Conservation (phyloP, 257 asterid genomes). For the Nicotiana tabacum region DNA sequence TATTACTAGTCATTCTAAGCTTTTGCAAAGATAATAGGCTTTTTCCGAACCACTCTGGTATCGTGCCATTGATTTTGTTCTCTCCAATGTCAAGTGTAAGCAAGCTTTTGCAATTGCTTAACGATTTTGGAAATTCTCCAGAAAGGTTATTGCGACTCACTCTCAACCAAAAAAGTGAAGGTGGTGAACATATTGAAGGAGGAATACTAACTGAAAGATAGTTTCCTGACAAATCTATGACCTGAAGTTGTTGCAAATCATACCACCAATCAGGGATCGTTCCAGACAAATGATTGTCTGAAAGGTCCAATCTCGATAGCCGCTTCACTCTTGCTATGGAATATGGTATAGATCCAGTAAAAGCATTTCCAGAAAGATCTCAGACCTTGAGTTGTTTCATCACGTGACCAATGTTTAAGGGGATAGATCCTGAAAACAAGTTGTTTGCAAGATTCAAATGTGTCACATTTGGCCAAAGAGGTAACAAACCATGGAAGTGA, state of each 20-base stretch:
- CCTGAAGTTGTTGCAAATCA: not conserved
- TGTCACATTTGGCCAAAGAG: not conserved
- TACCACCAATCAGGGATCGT: constrained; percentile 3
- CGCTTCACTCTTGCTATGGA: not conserved
- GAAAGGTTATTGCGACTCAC: constrained; percentile 16
- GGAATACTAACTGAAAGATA: constrained; percentile 10
- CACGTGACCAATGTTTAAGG: not conserved
- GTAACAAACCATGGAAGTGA: not conserved
- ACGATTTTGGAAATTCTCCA: constrained; percentile 18
- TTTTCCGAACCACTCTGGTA: constrained; percentile 15
- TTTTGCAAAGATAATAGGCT: not conserved
- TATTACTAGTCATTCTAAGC: not conserved
- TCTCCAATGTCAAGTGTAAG: constrained; percentile 26
- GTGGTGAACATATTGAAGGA: not conserved
- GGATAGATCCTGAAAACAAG: constrained; percentile 10
- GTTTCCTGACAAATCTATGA: constrained; percentile 19
- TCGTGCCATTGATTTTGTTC: constrained; percentile 12
- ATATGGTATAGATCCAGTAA: not conserved
- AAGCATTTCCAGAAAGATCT: constrained; percentile 9
- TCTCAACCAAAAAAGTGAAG: not conserved
- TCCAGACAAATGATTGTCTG: constrained; percentile 13
- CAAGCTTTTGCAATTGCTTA: not conserved
- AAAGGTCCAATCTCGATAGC: not conserved
- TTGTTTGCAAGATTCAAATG: constrained; percentile 1
- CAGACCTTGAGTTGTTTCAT: not conserved